Base-by-base conservation (phyloP, 2,329 filamentous ascomycete genomes). In the Pestalotiopsis sp. region DNA sequence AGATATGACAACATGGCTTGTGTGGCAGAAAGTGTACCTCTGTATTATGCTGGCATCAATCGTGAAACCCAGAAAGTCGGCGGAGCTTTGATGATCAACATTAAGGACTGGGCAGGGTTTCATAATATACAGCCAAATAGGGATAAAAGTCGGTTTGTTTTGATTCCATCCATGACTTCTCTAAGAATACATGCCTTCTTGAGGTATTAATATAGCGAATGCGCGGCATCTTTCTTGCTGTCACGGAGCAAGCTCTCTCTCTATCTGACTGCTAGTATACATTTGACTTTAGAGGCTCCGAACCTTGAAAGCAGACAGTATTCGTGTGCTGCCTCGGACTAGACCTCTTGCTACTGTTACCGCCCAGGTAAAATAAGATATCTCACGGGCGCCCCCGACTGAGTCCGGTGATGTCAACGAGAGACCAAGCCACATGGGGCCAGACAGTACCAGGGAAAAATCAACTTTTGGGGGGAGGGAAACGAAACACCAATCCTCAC, bases 141-240 rank as follows among this genome's bases (percentile, higher is more conserved):
- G 49, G 63, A 66, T 66, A 58, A 66, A 36, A 56, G 25, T 38
- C n/a, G 25, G 31, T 31, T 52, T 20, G 9, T 20, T 12, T 52
- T 6, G 25, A 23, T 31, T 20, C 59, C 25, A 38, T n/a, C 59
- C 27, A 52, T 52, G 27, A 31, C 31, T 62, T 12, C 41, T 67
- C 36, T 45, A 9, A 36, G 31, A 36, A 36, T 36, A 36, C n/a
- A 20, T 36, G 31, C 59, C 13, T 45, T 67, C 25, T 41, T 63
- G 56, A 52, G 31, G 38, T 63, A 63, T 67, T 67, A 62, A 41
- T 59, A 57, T 27, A 67, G 58, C 66, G 66, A 67, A 67, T 39
- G 59, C 66, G 58, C 23, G 62, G 39, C 58, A 67, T 62, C 66
- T 23, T 62, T 20, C 39, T 52, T 23, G 20, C 59, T 41, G 58